Evolutionary conservation across 2,329 filamentous ascomycete species (phyloP), one percentile per base, ranked within the genome.

Genomic region (Penicillium sp.): DNA sequence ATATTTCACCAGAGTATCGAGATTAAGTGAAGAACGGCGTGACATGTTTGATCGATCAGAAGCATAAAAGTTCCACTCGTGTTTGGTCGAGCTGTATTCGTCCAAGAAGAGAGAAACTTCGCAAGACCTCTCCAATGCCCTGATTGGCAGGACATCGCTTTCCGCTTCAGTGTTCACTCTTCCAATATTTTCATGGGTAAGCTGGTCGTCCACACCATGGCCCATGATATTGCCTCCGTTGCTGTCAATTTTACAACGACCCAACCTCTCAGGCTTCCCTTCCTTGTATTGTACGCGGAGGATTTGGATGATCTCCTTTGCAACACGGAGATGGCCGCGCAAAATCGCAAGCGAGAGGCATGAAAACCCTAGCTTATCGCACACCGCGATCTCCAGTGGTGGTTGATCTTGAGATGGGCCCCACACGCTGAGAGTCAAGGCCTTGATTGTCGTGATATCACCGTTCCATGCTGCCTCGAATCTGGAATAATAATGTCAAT

Each of bases 181-280:
- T 0, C 85, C 85, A 47, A 93, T 76, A 55, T 88, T 81, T 13
- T 93, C 85, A 42, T 91, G 78, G 0, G 87, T 93, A 62, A 86
- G 87, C 28, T 77, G 74, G 10, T 84, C 79, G 54, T 85, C 78
- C 23, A 88, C 69, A 32, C 82, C 72, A 49, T 84, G 77, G 69
- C 68, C 56, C 5, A 62, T 51, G 10, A 75, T 60, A 20, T 66
- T 54, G 8, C 43, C 66, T 32, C 57, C 63, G 6, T 69, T 58
- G n/a, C 27, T 11, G 3, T 65, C 64, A 5, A 71, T 53, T 22
- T 62, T 52, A 46, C 66, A 69, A 22, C 56, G 52, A 13, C 28
- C 49, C 39, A 74, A 69, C 42, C 75, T 74, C 22, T 73, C 70
- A 28, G 77, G 72, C 34, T 84, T 75, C 18, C 71, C 65, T 0